Base-by-base conservation (phyloP, 192 early-diverging fungal genomes). In the Podila verticillata region DNA sequence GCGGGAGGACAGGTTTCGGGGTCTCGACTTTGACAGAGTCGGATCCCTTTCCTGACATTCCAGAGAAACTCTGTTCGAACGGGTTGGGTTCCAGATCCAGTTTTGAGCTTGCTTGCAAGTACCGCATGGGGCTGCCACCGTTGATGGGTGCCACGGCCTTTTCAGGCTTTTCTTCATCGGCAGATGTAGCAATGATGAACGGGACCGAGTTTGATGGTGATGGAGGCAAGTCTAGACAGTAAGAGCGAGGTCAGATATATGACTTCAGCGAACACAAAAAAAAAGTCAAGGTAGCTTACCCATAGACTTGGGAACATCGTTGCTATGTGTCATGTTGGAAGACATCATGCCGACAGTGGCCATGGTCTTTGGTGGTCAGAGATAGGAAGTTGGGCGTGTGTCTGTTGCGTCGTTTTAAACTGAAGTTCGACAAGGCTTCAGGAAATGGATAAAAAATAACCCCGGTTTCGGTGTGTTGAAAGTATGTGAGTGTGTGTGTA, bases 61-160 rank as follows among this genome's bases (percentile, higher is more conserved):
- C 69, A 0, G 89, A 89, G 67, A 96, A 95, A 61, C 91, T 93
- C 66, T 92, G 87, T 71, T 95, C 95, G 71, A 97, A 97, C 26
- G 93, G 94, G 85, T 97, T 97, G 29, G 93, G 93, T 63, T 97
- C 95, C 56, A 89, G 82, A 65, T 93, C 89, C 48, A 95, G 87
- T 66, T 95, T 95, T 31, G 88, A 82, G 12, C 79, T 82, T 49
- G 68, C 63, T 19, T 67, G 72, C 28, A 72, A 24, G 13, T 61
- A 73, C 26, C 59, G 29, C 61, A 82, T 70, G 34, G 79, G 70
- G 22, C 67, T 73, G 32, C 64, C 63, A 26, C 64, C 66, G 32
- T 65, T 66, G 32, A 66, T 54, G 28, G 77, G 66, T 10, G 63
- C 66, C 13, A 66, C 58, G 24, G 70, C 29, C 24, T 68, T 74